Percentiles rank a stretch among this genome's conserved stretches.
phyloP scores from a whole-genome alignment of 1,139 yeast genomes.

The Kodamaea arcana region DNA sequence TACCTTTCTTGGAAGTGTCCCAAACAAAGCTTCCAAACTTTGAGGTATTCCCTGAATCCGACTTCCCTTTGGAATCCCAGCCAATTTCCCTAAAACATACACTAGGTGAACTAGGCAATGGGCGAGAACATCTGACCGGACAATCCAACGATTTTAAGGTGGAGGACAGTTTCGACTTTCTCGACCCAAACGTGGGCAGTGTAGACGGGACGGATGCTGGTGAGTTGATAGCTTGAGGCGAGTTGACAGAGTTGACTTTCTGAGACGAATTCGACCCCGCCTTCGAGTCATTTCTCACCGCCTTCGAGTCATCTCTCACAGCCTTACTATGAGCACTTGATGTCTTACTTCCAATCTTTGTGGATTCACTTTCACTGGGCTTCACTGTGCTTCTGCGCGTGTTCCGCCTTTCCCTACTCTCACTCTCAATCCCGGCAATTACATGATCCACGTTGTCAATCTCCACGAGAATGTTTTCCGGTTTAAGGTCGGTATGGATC shows the following conservation, averaged over 20 bases:
- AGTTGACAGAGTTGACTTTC: background rate
- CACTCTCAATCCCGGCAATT: slow-evolving; percentile 51
- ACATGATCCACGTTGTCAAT: slow-evolving; percentile 74
- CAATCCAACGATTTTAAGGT: slow-evolving; percentile 15
- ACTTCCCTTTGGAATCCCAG: background rate
- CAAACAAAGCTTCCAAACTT: too few relatives aligned
- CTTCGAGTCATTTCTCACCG: background rate
- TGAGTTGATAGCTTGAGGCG: background rate
- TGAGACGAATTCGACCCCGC: background rate
- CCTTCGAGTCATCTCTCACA: slow-evolving; percentile 2
- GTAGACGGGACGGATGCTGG: slow-evolving; percentile 1
- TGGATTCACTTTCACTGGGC: background rate
- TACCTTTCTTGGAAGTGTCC: background rate
- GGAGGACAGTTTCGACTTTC: background rate
- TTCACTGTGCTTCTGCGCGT: background rate
- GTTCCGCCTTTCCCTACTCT: slow-evolving; percentile 12
- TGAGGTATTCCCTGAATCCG: too few relatives aligned
- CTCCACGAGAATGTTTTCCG: slow-evolving; percentile 81
- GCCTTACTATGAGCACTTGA: background rate
- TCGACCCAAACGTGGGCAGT: too few relatives aligned
- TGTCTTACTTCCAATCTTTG: background rate
- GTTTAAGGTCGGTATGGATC: slow-evolving; percentile 86
- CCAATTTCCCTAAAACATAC: slow-evolving; percentile 18
- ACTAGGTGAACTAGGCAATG: slow-evolving; percentile 21
- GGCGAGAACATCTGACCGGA: slow-evolving; percentile 30